A percentile compares a stretch with the other conserved stretches of the same genome.
phyloP scores from a whole-genome alignment of 352 stramenopile genomes.

The Thraustotheca clavata region DNA sequence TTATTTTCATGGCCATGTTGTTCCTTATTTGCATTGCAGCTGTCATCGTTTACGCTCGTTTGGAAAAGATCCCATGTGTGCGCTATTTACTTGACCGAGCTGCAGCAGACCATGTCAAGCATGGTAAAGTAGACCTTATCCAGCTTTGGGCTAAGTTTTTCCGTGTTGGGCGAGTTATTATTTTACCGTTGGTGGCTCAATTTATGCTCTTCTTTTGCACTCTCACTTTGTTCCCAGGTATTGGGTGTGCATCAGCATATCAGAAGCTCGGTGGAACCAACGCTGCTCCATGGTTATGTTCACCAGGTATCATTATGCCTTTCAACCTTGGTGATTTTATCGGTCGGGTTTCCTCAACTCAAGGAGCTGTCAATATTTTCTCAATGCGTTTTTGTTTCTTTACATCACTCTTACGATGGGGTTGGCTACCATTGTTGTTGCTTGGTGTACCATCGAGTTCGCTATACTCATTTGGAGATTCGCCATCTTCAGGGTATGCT shows the following conservation, averaged over 20 bases:
- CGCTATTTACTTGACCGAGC: conserved; percentile 50
- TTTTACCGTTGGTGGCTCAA: conserved; percentile 36
- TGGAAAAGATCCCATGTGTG: conserved; percentile 35
- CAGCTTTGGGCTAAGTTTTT: conserved; percentile 32
- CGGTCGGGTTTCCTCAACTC: conserved; percentile 34
- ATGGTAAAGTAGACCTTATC: conserved; percentile 30
- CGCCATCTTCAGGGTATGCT: background rate
- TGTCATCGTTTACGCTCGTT: conserved; percentile 34
- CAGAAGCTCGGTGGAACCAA: conserved; percentile 18
- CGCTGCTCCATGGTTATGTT: conserved; percentile 35
- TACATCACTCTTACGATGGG: conserved; percentile 38
- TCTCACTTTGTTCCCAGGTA: conserved; percentile 38
- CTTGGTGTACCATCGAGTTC: conserved; percentile 43
- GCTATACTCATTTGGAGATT: conserved; percentile 40
- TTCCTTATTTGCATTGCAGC: conserved; percentile 39
- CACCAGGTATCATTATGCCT: conserved; percentile 40
- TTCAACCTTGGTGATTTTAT: conserved; percentile 65
- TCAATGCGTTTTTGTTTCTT: conserved; percentile 37
- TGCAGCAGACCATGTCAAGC: conserved; percentile 23
- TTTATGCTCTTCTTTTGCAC: conserved; percentile 56
- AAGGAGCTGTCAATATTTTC: conserved; percentile 46
- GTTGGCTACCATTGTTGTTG: conserved; percentile 45
- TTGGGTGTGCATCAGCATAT: conserved; percentile 33
- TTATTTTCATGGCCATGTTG: conserved; percentile 50
- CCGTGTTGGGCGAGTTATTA: conserved; percentile 43